Conservation (phyloP, 2,329 filamentous ascomycete species). For the Fusarium sp. region DNA sequence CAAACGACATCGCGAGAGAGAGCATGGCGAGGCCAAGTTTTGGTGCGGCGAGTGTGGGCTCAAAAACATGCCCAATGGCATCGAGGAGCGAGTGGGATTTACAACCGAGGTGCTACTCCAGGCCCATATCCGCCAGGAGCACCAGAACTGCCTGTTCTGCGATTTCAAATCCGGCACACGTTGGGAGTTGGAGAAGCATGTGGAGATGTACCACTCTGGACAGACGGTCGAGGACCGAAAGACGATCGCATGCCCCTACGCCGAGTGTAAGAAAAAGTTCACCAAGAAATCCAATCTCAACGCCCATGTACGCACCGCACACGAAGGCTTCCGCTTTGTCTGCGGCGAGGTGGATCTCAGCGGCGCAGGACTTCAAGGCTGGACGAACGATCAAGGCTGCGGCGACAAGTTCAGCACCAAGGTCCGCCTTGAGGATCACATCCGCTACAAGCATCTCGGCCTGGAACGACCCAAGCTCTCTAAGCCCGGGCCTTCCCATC, state of each 20-base stretch:
- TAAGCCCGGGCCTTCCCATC: slow-evolving; percentile 25
- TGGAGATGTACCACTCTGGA: slow-evolving; percentile 80
- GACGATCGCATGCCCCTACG: slow-evolving; percentile 72
- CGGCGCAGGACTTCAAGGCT: slow-evolving; percentile 66
- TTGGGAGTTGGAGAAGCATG: slow-evolving; percentile 77
- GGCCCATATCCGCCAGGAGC: slow-evolving; percentile 76
- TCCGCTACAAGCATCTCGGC: slow-evolving; percentile 84
- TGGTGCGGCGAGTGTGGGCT: slow-evolving; percentile 79
- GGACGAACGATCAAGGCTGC: slow-evolving; percentile 76
- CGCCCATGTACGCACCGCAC: slow-evolving; percentile 80
- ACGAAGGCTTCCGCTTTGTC: slow-evolving; percentile 81
- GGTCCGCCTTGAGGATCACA: slow-evolving; percentile 82
- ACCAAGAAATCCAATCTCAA: slow-evolving; percentile 86
- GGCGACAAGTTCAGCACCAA: slow-evolving; percentile 82
- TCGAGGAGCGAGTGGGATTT: slow-evolving; percentile 67
- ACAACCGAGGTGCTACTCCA: slow-evolving; percentile 77
- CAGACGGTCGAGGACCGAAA: slow-evolving; percentile 71
- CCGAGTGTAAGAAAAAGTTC: slow-evolving; percentile 79
- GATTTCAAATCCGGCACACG: slow-evolving; percentile 73
- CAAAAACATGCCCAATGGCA: slow-evolving; percentile 51
- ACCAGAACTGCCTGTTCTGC: slow-evolving; percentile 82
- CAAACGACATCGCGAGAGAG: slow-evolving; percentile 74
- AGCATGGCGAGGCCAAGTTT: slow-evolving; percentile 77
- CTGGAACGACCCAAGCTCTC: slow-evolving; percentile 54
- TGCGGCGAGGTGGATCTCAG: slow-evolving; percentile 77